Evolutionary conservation across 805 yeast species (phyloP).

Genomic region (Ascoidea asiatica): DNA sequence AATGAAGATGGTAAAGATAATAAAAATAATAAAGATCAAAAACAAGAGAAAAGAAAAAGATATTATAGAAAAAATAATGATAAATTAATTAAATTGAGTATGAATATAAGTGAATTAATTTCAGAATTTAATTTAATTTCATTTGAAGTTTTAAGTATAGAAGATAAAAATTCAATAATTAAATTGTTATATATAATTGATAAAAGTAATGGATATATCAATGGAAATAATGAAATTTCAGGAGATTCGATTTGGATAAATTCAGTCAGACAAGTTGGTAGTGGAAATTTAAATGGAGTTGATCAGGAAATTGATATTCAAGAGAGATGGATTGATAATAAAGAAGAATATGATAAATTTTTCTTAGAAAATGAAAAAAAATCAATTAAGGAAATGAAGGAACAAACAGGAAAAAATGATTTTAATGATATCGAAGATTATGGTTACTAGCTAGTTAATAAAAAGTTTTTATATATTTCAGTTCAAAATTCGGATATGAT

Average conservation of each 20-base stretch:
- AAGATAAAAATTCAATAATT: conserved; percentile 88
- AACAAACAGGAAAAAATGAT: conserved; percentile 1
- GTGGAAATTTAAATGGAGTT: conserved; percentile 28
- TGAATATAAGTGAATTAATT: conserved; percentile 67
- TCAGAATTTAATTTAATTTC: conserved; percentile 80
- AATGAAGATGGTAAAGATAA: conserved; percentile 2
- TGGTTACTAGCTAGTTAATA: no score
- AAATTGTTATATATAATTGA: conserved; percentile 65
- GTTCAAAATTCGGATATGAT: no score
- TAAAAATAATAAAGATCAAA: conserved; percentile 14
- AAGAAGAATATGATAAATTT: conserved; percentile 54
- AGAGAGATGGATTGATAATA: conserved; percentile 89
- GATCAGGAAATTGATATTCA: conserved; percentile 50
- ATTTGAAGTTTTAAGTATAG: conserved; percentile 81
- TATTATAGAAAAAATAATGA: no score
- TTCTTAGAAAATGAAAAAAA: background rate
- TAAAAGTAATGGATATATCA: conserved; percentile 85
- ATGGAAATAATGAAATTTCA: conserved; percentile 87
- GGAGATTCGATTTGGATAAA: conserved; percentile 99
- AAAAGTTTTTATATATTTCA: no score
- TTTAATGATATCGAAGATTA: no score
- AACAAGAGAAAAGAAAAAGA: background rate
- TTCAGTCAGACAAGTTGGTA: conserved; percentile 71
- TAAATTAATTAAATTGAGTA: conserved; percentile 42
- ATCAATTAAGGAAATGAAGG: conserved; percentile 3